Conservation (phyloP, 2,329 filamentous ascomycete genomes). For the Talaromyces sp. region DNA sequence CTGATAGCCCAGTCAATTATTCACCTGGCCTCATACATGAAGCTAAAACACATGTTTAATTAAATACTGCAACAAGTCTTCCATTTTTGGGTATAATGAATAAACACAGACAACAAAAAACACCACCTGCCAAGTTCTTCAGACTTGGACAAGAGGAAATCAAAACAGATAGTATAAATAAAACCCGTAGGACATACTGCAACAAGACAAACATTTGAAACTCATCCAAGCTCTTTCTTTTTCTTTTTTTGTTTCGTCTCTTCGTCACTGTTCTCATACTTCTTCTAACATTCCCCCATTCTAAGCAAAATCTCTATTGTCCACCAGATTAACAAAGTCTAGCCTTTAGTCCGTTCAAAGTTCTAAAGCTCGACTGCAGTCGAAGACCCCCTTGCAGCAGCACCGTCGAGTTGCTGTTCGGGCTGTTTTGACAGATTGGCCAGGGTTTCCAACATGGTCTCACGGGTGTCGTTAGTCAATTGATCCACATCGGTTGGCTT, state of each 20-base stretch:
- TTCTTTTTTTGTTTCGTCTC: not conserved
- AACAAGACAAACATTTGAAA: not conserved
- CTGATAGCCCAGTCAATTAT: too few relatives aligned
- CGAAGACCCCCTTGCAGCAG: constrained; percentile 21
- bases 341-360: not conserved
- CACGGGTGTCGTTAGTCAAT: constrained; percentile 61
- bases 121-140: not conserved
- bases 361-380: constrained; percentile 32
- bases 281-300: not conserved
- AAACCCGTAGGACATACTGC: not conserved
- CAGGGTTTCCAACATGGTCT: constrained; percentile 65
- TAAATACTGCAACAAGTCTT: not conserved
- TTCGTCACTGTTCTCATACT: not conserved
- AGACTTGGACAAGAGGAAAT: not conserved
- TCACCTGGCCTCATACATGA: too few relatives aligned
- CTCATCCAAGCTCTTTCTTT: not conserved
- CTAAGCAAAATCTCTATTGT: not conserved
- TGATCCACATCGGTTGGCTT: constrained; percentile 72
- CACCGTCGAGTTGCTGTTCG: constrained; percentile 14
- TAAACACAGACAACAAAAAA: not conserved
- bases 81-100: not conserved
- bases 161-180: not conserved
- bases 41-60: not conserved
- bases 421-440: constrained; percentile 35
- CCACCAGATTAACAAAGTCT: not conserved